Base-by-base conservation (phyloP, 768 basidiomycete species). In the Tremella fuciformis region DNA sequence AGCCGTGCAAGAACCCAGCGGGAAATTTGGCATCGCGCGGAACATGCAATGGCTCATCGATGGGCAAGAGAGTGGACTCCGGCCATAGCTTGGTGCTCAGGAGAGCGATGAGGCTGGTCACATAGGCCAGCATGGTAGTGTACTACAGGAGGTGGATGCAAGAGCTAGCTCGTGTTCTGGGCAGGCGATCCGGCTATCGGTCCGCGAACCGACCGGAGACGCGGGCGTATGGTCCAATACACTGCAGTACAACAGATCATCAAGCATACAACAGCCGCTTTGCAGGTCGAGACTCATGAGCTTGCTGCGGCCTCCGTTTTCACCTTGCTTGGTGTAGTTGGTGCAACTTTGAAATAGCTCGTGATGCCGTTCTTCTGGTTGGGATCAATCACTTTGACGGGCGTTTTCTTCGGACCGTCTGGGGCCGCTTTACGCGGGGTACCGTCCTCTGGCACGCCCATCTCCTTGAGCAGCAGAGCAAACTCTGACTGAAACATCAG, bases 361-460 rank as follows among this genome's bases (percentile, higher is more conserved):
- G n/a, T 46, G 42, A 46, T 46, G 15, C 42, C 42, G 22, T n/a
- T 46, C 22, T 46, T 46, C 42, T 46, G 42, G 42, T n/a, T 18
- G 6, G 42, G 22, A 22, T 46, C 42, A 8, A 46, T 22, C n/a
- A 46, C 42, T 15, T 46, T 46, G 42, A 22, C n/a, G 22, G 42
- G 42, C n/a, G 42, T 22, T 15, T 46, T 46, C 42, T 46, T 46
- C n/a, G 42, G 42, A 4, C 29, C 29, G 11, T 34, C 29, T 34
- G 29, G 6, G 8, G 42, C 22, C n/a, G n/a, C 22, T 22, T 46
- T 46, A 18, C 42, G n/a, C n/a, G 42, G 42, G 6, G 42, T 46
- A n/a, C 42, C 42, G 8, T 46, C 42, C 15, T n/a, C n/a, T 15
- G 53, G 49, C 8, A 62, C 40, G 18, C 60, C 60, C 25, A 62